These are phyloP conservation scores for Suillus hirtellus DNA, from an alignment of 768 basidiomycete species.

Conservation along the genomic window DNA sequence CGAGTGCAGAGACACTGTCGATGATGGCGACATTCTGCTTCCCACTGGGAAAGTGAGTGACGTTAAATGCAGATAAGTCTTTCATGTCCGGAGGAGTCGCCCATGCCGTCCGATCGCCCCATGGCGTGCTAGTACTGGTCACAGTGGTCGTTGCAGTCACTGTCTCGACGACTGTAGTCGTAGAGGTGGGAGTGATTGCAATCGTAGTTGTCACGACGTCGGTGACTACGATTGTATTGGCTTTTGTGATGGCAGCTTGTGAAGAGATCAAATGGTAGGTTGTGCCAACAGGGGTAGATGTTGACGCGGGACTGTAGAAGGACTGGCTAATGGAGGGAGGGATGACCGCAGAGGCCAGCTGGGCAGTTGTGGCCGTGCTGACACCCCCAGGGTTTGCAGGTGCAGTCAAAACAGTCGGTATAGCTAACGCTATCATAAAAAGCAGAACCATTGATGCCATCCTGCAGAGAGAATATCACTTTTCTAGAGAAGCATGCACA, in stretches of 20 bases:
- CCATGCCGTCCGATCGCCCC: constrained; percentile 43
- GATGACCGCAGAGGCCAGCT: neutral
- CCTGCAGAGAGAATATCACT: neutral
- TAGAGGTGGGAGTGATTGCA: constrained; percentile 4
- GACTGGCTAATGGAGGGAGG: neutral
- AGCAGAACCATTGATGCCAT: neutral
- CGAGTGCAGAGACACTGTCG: constrained; percentile 43
- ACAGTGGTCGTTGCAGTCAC: constrained; percentile 10
- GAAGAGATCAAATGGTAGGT: neutral
- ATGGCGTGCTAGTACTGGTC: constrained; percentile 11
- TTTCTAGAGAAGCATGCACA: neutral
- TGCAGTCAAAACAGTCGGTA: neutral
- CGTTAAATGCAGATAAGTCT: constrained; percentile 59
- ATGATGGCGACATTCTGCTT: constrained; percentile 57
- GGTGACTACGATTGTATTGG: constrained; percentile 12
- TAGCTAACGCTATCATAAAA: neutral
- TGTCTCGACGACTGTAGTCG: constrained; percentile 14
- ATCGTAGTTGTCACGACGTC: constrained; percentile 15
- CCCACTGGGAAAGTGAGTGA: constrained; percentile 57
- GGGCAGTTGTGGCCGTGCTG: neutral
- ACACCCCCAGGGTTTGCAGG: neutral
- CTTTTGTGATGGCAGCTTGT: neutral
- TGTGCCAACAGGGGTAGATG: neutral
- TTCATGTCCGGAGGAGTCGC: constrained; percentile 50
- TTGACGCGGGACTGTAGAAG: neutral